These are phyloP conservation scores for Glycine soja DNA, from an alignment of 306 rosid genomes.

Conservation along the genomic window DNA sequence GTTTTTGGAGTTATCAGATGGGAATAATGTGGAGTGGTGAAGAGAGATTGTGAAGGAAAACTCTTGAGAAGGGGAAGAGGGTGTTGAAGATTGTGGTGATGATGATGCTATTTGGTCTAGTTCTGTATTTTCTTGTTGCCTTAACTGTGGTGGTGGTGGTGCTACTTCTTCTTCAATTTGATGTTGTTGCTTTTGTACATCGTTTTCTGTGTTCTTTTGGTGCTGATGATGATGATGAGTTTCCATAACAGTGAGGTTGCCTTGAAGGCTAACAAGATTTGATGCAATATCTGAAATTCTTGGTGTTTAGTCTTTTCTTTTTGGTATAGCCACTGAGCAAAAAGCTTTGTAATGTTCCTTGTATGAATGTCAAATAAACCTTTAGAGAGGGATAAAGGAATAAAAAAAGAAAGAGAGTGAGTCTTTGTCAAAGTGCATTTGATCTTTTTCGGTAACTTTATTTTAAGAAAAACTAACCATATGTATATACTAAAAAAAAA, in stretches of 20 bases:
- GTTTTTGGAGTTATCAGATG: slow-evolving; percentile 47
- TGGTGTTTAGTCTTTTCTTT: slow-evolving; percentile 39
- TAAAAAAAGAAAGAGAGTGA: slow-evolving; percentile 47
- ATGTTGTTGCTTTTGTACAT: slow-evolving; percentile 41
- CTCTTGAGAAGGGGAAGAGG: slow-evolving; percentile 91
- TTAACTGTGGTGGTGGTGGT: background rate
- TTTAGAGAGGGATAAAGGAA: slow-evolving; percentile 54
- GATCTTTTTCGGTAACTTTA: slow-evolving; percentile 40
- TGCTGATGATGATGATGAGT: slow-evolving; percentile 50
- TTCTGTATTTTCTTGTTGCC: background rate
- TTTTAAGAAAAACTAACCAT: slow-evolving; percentile 37
- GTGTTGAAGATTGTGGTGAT: slow-evolving; percentile 49
- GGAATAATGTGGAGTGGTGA: slow-evolving; percentile 47
- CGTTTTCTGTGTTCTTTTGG: slow-evolving; percentile 52
- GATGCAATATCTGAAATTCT: slow-evolving; percentile 53
- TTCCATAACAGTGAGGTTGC: slow-evolving; percentile 65
- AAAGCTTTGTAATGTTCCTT: slow-evolving; percentile 21
- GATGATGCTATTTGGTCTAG: slow-evolving; percentile 44
- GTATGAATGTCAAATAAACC: slow-evolving; percentile 50
- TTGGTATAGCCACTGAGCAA: slow-evolving; percentile 38
- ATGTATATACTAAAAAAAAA: background rate
- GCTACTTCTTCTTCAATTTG: slow-evolving; percentile 19
- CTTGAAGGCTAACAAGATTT: slow-evolving; percentile 45
- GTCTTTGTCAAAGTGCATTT: slow-evolving; percentile 53
- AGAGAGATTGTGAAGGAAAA: slow-evolving; percentile 93